Evolutionary conservation across 352 stramenopile genomes (phyloP).

Genomic region (Pythium coloratum): DNA sequence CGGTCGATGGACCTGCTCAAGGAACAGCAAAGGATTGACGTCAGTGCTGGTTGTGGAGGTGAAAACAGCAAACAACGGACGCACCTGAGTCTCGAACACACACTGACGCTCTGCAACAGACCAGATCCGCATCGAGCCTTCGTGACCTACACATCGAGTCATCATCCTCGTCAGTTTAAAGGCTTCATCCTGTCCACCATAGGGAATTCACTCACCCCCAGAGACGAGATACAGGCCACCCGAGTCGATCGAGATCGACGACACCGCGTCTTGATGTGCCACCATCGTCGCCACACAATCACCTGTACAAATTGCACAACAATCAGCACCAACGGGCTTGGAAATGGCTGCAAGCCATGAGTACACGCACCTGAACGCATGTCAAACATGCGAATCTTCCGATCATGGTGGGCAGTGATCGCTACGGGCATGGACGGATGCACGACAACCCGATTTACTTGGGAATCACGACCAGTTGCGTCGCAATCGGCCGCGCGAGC

Average conservation of each 20-base stretch:
- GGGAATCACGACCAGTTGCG: constrained; percentile 46
- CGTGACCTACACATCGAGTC: constrained; percentile 49
- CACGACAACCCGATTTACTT: constrained; percentile 68
- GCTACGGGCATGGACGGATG: constrained; percentile 85
- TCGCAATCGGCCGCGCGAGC: constrained; percentile 70
- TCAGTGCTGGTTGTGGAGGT: background rate
- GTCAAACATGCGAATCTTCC: constrained; percentile 86
- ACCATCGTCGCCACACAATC: constrained; percentile 77
- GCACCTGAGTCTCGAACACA: constrained; percentile 83
- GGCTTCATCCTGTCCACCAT: too few species aligned
- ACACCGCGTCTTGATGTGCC: constrained; percentile 82
- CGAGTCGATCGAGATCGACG: constrained; percentile 76
- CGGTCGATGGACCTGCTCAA: constrained; percentile 58
- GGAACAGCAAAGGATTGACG: background rate
- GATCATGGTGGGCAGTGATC: constrained; percentile 80
- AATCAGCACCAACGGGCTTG: background rate
- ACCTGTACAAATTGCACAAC: constrained; percentile 25
- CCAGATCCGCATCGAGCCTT: constrained; percentile 84
- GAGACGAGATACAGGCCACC: constrained; percentile 74
- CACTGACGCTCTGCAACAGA: constrained; percentile 80
- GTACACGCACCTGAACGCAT: constrained; percentile 59
- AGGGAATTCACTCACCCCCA: constrained; percentile 42
- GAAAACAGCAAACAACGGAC: background rate
- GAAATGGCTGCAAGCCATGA: too few species aligned
- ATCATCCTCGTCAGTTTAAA: background rate